These are phyloP conservation scores for Cruciata laevipes DNA, from an alignment of 257 asterid species.

Conservation along the genomic window DNA sequence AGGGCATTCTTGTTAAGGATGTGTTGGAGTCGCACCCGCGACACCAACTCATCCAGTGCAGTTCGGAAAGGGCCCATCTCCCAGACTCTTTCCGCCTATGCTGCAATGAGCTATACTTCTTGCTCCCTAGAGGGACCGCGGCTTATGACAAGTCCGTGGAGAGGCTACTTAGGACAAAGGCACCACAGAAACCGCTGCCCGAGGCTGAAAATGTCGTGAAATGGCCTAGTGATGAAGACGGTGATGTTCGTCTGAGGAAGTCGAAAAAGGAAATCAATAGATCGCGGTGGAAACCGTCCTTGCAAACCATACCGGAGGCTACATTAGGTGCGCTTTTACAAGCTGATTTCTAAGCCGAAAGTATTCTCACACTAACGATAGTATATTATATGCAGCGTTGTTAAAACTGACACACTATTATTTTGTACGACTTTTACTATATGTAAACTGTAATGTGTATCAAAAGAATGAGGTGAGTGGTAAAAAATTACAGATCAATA, in stretches of 20 bases:
- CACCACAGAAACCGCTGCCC: neutral
- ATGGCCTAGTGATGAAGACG: neutral
- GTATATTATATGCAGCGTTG: too few species aligned
- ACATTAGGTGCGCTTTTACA: neutral
- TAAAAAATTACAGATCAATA: too few species aligned
- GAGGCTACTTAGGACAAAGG: slow-evolving; percentile 3
- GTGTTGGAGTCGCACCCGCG: slow-evolving; percentile 1
- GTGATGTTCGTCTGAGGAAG: neutral
- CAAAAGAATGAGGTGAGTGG: too few species aligned
- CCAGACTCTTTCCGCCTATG: slow-evolving; percentile 16
- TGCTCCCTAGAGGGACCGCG: slow-evolving; percentile 10
- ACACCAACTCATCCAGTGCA: slow-evolving; percentile 7
- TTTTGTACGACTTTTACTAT: too few species aligned
- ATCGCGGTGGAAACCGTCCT: slow-evolving; percentile 13
- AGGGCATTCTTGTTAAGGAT: slow-evolving; percentile 9
- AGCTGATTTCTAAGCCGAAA: neutral
- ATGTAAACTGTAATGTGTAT: too few species aligned
- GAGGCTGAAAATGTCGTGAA: neutral
- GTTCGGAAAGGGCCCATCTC: slow-evolving; percentile 4
- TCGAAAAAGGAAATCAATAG: neutral
- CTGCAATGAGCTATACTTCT: slow-evolving; percentile 17
- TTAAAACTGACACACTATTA: neutral
- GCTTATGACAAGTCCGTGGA: neutral
- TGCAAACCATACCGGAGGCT: slow-evolving; percentile 13
- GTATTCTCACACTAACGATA: neutral